These are phyloP conservation scores for Austroboletus eburneus DNA, from an alignment of 768 basidiomycete genomes.

Conservation along the genomic window DNA sequence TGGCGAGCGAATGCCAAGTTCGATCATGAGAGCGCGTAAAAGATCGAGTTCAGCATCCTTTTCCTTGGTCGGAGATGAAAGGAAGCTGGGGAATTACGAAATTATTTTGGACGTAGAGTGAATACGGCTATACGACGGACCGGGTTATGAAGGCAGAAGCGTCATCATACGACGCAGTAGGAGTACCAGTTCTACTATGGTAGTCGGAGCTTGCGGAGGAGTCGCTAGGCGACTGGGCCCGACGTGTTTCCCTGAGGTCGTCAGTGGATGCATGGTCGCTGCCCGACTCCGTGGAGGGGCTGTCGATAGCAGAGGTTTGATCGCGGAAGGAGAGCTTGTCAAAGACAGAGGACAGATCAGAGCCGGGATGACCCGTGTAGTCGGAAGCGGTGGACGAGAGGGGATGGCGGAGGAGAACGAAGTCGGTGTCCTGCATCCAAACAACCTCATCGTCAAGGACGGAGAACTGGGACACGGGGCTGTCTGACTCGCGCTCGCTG, in stretches of 20 bases:
- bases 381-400: slow-evolving; percentile 12
- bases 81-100: slow-evolving; percentile 13
- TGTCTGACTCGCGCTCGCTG: slow-evolving; percentile 4
- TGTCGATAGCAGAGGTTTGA: slow-evolving; percentile 2
- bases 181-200: slow-evolving; percentile 9
- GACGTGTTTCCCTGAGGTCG: not conserved
- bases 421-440: slow-evolving; percentile 25
- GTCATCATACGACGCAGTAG: slow-evolving; percentile 20
- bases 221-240: not conserved
- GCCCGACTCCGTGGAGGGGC: slow-evolving; percentile 8
- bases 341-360: slow-evolving; percentile 14
- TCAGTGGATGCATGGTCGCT: not conserved
- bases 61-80: slow-evolving; percentile 18
- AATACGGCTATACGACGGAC: slow-evolving; percentile 8
- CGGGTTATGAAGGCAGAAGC: slow-evolving; percentile 26
- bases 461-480: slow-evolving; percentile 13
- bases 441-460: slow-evolving; percentile 23
- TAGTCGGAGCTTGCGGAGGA: slow-evolving; percentile 8
- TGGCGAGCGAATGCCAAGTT: slow-evolving; percentile 57
- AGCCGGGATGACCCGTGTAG: not conserved
- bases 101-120: not conserved
- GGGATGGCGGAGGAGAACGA: slow-evolving; percentile 17
- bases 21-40: slow-evolving; percentile 71
- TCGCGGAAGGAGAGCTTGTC: slow-evolving; percentile 18
- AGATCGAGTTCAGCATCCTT: slow-evolving; percentile 44